Evolutionary conservation across 768 basidiomycete genomes (phyloP).

Genomic region (Serendipita indica): DNA sequence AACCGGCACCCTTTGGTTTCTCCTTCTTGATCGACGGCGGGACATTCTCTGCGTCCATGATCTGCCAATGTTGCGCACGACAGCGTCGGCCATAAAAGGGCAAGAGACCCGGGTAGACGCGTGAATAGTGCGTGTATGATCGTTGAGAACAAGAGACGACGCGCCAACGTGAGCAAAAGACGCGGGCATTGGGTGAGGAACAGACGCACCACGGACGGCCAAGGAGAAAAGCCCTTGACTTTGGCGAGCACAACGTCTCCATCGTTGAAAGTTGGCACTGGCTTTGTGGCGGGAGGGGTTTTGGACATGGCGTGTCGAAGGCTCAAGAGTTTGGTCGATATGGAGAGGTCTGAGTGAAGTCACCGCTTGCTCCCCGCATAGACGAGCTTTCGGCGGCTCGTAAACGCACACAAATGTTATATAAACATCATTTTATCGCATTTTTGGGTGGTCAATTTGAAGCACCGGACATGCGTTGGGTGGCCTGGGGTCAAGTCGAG

Average conservation of each 20-base stretch:
- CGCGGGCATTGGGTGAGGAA: conserved; percentile 17
- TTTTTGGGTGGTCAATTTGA: too few species aligned
- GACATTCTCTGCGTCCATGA: conserved; percentile 59
- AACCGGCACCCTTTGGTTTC: conserved; percentile 47
- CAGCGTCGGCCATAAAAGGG: conserved; percentile 3
- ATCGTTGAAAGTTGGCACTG: conserved; percentile 36
- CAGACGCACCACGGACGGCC: conserved; percentile 82
- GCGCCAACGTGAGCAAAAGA: conserved; percentile 11
- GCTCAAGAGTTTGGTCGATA: background rate
- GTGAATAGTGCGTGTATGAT: background rate
- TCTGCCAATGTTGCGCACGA: conserved; percentile 31
- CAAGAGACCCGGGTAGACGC: conserved; percentile 8
- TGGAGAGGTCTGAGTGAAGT: background rate
- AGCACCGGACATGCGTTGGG: too few species aligned
- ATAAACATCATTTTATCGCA: background rate
- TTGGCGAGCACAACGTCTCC: conserved; percentile 86
- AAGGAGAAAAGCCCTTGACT: conserved; percentile 85
- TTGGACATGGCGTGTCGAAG: conserved; percentile 13
- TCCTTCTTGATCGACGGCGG: conserved; percentile 48
- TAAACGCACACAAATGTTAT: background rate
- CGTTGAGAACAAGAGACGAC: conserved; percentile 2
- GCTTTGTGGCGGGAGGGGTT: conserved; percentile 11
- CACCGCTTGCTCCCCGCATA: background rate
- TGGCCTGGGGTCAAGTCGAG: too few species aligned
- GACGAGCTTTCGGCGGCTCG: background rate